Evolutionary conservation across 176 grass and related monocot genomes (phyloP).

Genomic region (Themeda triandra): DNA sequence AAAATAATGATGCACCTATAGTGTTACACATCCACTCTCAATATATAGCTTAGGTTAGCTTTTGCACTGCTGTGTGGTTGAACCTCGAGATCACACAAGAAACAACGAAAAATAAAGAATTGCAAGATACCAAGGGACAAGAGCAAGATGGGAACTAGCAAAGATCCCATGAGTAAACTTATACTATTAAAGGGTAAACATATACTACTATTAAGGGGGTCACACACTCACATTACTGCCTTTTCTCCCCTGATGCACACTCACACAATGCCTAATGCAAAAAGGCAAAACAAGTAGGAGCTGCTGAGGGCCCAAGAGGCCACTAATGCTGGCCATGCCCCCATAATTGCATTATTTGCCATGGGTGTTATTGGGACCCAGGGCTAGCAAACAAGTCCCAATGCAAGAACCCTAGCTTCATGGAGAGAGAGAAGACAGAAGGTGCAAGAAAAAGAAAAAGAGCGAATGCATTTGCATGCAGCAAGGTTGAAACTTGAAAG

Average conservation of each 20-base stretch:
- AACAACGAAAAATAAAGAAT: background rate
- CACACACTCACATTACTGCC: background rate
- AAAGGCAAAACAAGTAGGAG: conserved; percentile 13
- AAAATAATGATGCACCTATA: background rate
- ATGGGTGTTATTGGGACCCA: conserved; percentile 4
- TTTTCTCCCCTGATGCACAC: background rate
- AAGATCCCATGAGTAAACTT: conserved; percentile 2
- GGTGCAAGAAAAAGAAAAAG: background rate
- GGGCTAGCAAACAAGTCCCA: conserved; percentile 23
- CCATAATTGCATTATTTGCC: conserved; percentile 31
- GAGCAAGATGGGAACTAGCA: conserved; percentile 10
- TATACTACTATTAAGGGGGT: background rate
- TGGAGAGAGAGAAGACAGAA: background rate
- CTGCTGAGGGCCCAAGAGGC: background rate
- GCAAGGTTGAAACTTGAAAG: background rate
- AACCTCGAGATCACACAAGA: background rate
- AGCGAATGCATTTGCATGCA: background rate
- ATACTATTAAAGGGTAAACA: background rate
- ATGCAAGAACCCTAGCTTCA: conserved; percentile 29
- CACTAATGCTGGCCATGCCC: conserved; percentile 26
- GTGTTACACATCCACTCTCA: background rate
- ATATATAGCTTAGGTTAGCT: background rate
- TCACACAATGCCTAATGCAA: conserved; percentile 14
- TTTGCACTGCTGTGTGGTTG: background rate
- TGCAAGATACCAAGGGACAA: conserved; percentile 6